Conservation (phyloP, 768 basidiomycete genomes). For the Boletus huronensis region DNA sequence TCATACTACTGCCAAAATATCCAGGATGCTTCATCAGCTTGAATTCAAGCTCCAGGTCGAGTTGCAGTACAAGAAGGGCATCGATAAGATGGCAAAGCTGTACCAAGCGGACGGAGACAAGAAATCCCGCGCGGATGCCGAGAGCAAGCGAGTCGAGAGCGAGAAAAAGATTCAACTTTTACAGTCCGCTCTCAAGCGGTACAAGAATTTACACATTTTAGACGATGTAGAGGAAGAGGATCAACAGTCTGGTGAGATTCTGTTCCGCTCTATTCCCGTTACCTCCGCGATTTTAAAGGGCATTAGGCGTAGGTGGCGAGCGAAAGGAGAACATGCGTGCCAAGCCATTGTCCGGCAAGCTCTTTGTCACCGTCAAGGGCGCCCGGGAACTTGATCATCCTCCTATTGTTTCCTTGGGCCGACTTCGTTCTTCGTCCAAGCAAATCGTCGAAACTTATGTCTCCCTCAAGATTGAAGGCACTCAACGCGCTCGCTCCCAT, state of each 20-base stretch:
- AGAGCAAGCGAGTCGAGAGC: slow-evolving; percentile 90
- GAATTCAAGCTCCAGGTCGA: slow-evolving; percentile 99
- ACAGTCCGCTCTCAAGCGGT: slow-evolving; percentile 87
- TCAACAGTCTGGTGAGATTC: slow-evolving; percentile 51
- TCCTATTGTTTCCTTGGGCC: slow-evolving; percentile 58
- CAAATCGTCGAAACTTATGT: slow-evolving; percentile 80
- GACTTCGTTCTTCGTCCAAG: slow-evolving; percentile 76
- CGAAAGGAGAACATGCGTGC: slow-evolving; percentile 88
- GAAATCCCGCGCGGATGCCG: slow-evolving; percentile 89
- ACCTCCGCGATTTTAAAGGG: slow-evolving; percentile 25
- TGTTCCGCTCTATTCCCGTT: background rate
- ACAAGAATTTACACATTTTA: slow-evolving; percentile 92
- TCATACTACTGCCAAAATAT: slow-evolving; percentile 93
- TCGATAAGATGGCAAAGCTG: slow-evolving; percentile 98
- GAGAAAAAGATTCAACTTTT: slow-evolving; percentile 95
- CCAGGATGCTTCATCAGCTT: slow-evolving; percentile 95
- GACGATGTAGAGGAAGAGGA: slow-evolving; percentile 89
- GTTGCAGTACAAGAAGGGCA: slow-evolving; percentile 95
- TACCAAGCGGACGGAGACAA: slow-evolving; percentile 98
- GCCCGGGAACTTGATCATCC: slow-evolving; percentile 96
- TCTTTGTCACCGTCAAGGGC: slow-evolving; percentile 82
- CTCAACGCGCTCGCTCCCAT: slow-evolving; percentile 87
- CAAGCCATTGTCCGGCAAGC: slow-evolving; percentile 92
- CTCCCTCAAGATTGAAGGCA: slow-evolving; percentile 94
- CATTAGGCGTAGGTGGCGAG: slow-evolving; percentile 67